A percentile compares a stretch with the other conserved stretches of the same genome.
These are phyloP conservation scores for Penicillium lagena DNA, from an alignment of 495 filamentous ascomycete genomes.

Conservation along the genomic window DNA sequence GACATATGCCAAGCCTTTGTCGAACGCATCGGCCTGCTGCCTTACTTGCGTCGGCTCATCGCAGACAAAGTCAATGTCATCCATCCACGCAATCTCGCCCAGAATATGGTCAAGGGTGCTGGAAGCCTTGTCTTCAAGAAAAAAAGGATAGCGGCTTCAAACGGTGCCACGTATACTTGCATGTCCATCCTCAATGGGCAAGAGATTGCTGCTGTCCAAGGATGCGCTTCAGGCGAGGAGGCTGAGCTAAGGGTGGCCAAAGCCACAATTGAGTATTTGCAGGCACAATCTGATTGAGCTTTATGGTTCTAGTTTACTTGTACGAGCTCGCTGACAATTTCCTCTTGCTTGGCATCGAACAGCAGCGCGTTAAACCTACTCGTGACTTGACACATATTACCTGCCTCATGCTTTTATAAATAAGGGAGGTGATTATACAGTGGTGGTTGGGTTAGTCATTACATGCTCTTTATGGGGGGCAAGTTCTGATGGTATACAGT, in stretches of 20 bases:
- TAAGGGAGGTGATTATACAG: too few relatives aligned
- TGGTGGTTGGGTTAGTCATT: too few relatives aligned
- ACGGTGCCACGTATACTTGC: constrained; percentile 1
- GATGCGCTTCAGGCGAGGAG: constrained; percentile 17
- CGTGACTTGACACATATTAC: too few relatives aligned
- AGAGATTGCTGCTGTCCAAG: constrained; percentile 1
- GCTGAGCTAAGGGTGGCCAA: constrained; percentile 23
- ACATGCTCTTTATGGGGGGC: too few relatives aligned
- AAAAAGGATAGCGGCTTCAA: constrained; percentile 5
- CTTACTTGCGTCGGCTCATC: constrained; percentile 56
- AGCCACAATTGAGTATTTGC: constrained; percentile 7
- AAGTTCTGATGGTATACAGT: too few relatives aligned
- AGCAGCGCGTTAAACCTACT: too few relatives aligned
- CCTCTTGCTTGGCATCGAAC: too few relatives aligned
- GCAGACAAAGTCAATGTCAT: constrained; percentile 50
- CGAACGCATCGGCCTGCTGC: constrained; percentile 57
- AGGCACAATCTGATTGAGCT: not conserved
- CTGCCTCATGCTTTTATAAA: too few relatives aligned
- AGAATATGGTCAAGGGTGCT: constrained; percentile 40
- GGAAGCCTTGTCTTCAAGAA: constrained; percentile 12
- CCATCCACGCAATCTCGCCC: constrained; percentile 71
- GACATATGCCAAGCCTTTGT: constrained; percentile 49
- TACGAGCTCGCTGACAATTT: too few relatives aligned
- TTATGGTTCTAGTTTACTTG: not conserved
- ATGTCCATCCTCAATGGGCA: constrained; percentile 3